Evolutionary conservation across 2,329 filamentous ascomycete genomes (phyloP), one percentile per base, ranked within the genome.

Genomic region (Macrophomina tecta): DNA sequence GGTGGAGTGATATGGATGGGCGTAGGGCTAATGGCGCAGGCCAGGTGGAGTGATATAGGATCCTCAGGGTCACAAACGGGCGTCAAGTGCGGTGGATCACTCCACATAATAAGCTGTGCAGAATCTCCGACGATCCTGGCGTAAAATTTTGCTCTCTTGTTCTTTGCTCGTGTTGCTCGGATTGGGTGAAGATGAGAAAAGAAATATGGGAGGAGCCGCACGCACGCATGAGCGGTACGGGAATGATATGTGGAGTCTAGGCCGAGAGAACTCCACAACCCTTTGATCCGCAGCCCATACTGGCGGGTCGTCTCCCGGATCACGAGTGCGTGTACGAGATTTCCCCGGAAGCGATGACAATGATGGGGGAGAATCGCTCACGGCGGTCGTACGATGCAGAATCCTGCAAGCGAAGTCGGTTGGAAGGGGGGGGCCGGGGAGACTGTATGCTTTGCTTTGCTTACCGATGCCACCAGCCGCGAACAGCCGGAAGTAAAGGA

Each of bases 31-130:
- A n/a, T 23, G 23, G 23, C 2, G 23, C 23, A 23, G 3, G 23
- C 23, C 23, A 23, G 40, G 56, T 61, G 56, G 56, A 61, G 56
- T 61, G 56, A 61, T 61, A 46, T 42, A 12, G 55, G 55, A 58
- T 45, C 12, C 42, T 58, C n/a, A 58, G 55, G 23, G 38, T 23
- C 23, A 23, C 23, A 42, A 58, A 9, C 14, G 18, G 11, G 12
- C 23, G 36, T n/a, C 23, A 14, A n/a, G 14, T 18, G 40, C 30
- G 46, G 56, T 61, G 56, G 56, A 61, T 34, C 42, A 28, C 8
- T 45, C 56, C 42, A 36, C 56, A 32, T 36, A 32, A 46, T 34
- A 61, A 45, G 40, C 38, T 34, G 56, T 36, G 34, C 40, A 18
- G 36, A 61, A 61, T 46, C 40, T 46, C 40, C 38, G 40, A 9